Percentiles rank a stretch among this genome's conserved stretches.
phyloP scores from a whole-genome alignment of 2,329 filamentous ascomycete genomes.

The Rutstroemia sp. region DNA sequence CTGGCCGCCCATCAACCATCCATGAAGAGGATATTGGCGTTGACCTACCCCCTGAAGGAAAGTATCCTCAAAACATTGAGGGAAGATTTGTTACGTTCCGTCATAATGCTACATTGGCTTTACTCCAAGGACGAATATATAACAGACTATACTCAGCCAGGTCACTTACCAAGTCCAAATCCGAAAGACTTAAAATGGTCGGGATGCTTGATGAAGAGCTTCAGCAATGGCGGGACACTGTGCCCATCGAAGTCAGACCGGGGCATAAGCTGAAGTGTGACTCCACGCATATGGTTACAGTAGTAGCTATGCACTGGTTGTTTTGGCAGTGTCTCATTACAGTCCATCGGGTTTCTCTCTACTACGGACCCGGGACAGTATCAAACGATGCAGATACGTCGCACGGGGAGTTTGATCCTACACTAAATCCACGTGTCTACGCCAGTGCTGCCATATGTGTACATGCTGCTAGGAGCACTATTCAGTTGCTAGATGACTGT shows the following conservation, averaged over 20 bases:
- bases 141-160: slow-evolving; percentile 22
- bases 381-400: slow-evolving; percentile 4
- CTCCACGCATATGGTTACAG: slow-evolving; percentile 13
- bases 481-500: slow-evolving; percentile 14
- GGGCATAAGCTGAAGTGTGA: slow-evolving; percentile 16
- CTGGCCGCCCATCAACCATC: slow-evolving; percentile 22
- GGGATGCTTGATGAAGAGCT: slow-evolving; percentile 21
- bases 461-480: slow-evolving; percentile 17
- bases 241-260: slow-evolving; percentile 23
- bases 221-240: slow-evolving; percentile 17
- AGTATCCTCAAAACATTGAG: slow-evolving; percentile 7
- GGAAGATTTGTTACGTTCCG: slow-evolving; percentile 16
- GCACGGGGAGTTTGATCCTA: slow-evolving; percentile 4
- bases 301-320: slow-evolving; percentile 20
- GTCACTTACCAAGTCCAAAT: slow-evolving; percentile 18
- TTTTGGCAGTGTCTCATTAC: slow-evolving; percentile 20
- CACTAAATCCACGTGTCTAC: slow-evolving; percentile 17
- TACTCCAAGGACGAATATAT: slow-evolving; percentile 21
- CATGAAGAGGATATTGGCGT: slow-evolving; percentile 24
- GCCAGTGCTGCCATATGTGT: slow-evolving; percentile 18
- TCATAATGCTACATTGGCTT: slow-evolving; percentile 13
- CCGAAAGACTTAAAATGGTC: slow-evolving; percentile 16
- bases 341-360: slow-evolving; percentile 18
- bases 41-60: slow-evolving; percentile 17
- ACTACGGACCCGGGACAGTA: slow-evolving; percentile 13